Conservation (phyloP, 441 rosid genomes). For the Syzygium syzygioides region DNA sequence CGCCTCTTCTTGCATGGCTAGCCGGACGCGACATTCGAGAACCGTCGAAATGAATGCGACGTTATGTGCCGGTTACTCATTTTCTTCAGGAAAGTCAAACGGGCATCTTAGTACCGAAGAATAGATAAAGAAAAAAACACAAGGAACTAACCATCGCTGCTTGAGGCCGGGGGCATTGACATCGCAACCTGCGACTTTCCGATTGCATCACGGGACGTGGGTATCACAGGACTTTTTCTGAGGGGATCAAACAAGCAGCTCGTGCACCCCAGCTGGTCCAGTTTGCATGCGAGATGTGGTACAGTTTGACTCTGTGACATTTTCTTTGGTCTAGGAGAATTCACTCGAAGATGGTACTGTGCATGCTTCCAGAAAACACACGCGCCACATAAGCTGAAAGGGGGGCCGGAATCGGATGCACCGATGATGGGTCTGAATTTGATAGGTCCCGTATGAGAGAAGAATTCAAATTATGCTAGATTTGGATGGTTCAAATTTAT, state of each 20-base stretch:
- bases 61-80: neutral
- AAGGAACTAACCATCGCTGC: neutral
- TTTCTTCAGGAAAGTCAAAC: neutral
- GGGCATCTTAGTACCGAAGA: neutral
- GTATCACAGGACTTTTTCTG: neutral
- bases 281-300: neutral
- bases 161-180: neutral
- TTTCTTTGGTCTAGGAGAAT: neutral
- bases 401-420: neutral
- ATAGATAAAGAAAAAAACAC: rapidly evolving
- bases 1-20: neutral
- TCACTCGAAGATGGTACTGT: neutral
- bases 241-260: neutral
- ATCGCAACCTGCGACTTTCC: neutral
- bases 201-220: neutral
- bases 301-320: neutral
- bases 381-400: neutral
- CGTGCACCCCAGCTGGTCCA: neutral
- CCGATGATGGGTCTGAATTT: neutral
- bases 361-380: neutral
- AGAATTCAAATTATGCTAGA: neutral
- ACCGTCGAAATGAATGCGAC: neutral
- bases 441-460: neutral
- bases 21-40: neutral
- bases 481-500: neutral